phyloP scores from a whole-genome alignment of 1,284 basidiomycete species.

The Anthracocystis setariae region DNA sequence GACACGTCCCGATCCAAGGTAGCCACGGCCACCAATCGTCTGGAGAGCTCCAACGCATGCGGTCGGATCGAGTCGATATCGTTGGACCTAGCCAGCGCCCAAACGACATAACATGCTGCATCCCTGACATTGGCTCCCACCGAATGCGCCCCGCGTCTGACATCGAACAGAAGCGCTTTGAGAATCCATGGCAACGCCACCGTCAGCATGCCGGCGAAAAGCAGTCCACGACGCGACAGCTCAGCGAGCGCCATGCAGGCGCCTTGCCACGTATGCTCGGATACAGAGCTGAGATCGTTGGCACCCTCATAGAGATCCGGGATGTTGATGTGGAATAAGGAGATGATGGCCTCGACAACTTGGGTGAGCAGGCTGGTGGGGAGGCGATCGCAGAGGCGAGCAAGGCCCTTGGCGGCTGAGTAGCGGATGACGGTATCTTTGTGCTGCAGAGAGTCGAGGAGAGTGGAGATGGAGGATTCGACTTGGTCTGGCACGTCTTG shows the following conservation, averaged over 20 bases:
- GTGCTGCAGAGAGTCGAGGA: slow-evolving; percentile 83
- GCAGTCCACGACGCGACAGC: slow-evolving; percentile 81
- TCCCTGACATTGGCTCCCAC: slow-evolving; percentile 95
- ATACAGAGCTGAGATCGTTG: slow-evolving; percentile 74
- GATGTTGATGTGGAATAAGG: slow-evolving; percentile 74
- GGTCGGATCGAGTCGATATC: slow-evolving; percentile 74
- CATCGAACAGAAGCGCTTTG: slow-evolving; percentile 84
- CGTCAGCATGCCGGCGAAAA: slow-evolving; percentile 23
- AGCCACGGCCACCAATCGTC: slow-evolving; percentile 79
- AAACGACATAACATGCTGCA: slow-evolving; percentile 91
- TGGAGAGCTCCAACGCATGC: slow-evolving; percentile 74
- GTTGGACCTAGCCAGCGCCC: slow-evolving; percentile 82
- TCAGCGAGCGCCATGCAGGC: slow-evolving; percentile 92
- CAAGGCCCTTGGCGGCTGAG: slow-evolving; percentile 91
- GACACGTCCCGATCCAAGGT: slow-evolving; percentile 93
- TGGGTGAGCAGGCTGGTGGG: slow-evolving; percentile 80
- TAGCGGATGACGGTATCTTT: slow-evolving; percentile 97
- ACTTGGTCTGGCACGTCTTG: slow-evolving; percentile 81
- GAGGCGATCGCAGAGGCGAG: slow-evolving; percentile 83
- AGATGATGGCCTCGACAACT: slow-evolving; percentile 81
- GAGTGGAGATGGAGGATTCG: slow-evolving; percentile 78
- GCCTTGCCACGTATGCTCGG: slow-evolving; percentile 92
- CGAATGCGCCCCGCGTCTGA: slow-evolving; percentile 88
- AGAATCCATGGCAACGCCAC: slow-evolving; percentile 57
- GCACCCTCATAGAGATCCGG: slow-evolving; percentile 74